Evolutionary conservation across 208 protist genomes (phyloP).

Genomic region (Borovskyia barvae): DNA sequence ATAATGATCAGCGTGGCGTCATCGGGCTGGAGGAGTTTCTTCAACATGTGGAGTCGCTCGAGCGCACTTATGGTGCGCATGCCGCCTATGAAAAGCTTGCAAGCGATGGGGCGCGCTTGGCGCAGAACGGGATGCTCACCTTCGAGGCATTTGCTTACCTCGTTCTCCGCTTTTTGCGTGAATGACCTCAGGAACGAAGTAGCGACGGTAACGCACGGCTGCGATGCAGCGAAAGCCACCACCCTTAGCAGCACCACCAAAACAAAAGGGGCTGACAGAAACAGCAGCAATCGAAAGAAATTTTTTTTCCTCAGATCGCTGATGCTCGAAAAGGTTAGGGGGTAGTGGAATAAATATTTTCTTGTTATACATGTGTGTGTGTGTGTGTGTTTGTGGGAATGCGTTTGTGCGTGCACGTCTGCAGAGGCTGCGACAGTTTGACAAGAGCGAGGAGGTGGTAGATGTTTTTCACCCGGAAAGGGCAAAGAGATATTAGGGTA

Average conservation of each 20-base stretch:
- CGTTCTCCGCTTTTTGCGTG: conserved; percentile 54
- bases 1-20: conserved; percentile 24
- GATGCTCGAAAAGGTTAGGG: no score
- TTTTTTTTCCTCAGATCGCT: no score
- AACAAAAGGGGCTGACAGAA: no score
- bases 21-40: conserved; percentile 49
- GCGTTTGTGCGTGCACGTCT: no score
- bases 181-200: conserved; percentile 21
- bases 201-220: neutral
- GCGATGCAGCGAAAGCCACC: no score
- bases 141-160: conserved; percentile 84
- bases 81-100: conserved; percentile 36
- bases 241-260: no score
- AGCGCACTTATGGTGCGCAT: conserved; percentile 64
- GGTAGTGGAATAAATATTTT: no score
- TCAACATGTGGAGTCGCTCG: conserved; percentile 41
- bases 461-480: no score
- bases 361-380: neutral
- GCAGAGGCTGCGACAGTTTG: no score
- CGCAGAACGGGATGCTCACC: conserved; percentile 44
- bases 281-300: neutral
- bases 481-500: no score
- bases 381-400: neutral
- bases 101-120: conserved; percentile 44
- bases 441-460: no score